Percentiles rank a stretch among this genome's conserved stretches.
phyloP scores from a whole-genome alignment of 495 filamentous ascomycete genomes.

The Penicillium cosmopolitanum region DNA sequence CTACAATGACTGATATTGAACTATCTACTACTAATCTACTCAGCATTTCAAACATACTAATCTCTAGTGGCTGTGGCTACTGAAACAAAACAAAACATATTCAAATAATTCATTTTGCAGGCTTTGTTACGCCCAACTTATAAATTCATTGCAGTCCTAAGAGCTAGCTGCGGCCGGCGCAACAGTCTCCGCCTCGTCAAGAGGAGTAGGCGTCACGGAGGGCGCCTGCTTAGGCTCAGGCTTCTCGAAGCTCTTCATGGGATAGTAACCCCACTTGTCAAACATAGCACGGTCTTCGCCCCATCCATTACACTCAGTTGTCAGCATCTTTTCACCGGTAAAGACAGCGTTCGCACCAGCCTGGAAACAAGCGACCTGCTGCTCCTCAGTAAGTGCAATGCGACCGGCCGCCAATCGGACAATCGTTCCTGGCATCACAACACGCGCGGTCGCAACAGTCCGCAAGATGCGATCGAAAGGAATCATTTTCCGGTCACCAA shows the following conservation, averaged over 20 bases:
- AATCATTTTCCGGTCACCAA: slow-evolving; percentile 70
- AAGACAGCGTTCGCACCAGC: slow-evolving; percentile 88
- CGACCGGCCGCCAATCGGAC: slow-evolving; percentile 80
- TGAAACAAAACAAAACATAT: no score
- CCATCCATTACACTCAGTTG: slow-evolving; percentile 85
- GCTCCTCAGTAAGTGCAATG: slow-evolving; percentile 76
- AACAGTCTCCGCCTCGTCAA: slow-evolving; percentile 22
- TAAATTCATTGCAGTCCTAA: slow-evolving; percentile 13
- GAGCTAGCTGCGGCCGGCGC: slow-evolving; percentile 35
- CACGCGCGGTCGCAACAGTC: slow-evolving; percentile 77
- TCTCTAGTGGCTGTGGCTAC: no score
- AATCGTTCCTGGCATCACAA: slow-evolving; percentile 79
- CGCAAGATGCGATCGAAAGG: slow-evolving; percentile 72
- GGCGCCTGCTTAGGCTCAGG: slow-evolving; percentile 12
- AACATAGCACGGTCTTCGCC: slow-evolving; percentile 83
- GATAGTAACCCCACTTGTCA: slow-evolving; percentile 72
- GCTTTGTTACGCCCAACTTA: background rate
- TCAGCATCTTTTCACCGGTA: slow-evolving; percentile 91
- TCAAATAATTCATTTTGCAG: background rate
- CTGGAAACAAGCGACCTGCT: slow-evolving; percentile 82
- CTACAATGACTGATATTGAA: no score
- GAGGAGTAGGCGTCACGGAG: slow-evolving; percentile 11
- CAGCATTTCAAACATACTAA: no score
- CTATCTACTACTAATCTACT: no score
- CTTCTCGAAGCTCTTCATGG: slow-evolving; percentile 64